Evolutionary conservation across 2,329 filamentous ascomycete species (phyloP), one percentile per base, ranked within the genome.

Genomic region (Aspergillus sp.): DNA sequence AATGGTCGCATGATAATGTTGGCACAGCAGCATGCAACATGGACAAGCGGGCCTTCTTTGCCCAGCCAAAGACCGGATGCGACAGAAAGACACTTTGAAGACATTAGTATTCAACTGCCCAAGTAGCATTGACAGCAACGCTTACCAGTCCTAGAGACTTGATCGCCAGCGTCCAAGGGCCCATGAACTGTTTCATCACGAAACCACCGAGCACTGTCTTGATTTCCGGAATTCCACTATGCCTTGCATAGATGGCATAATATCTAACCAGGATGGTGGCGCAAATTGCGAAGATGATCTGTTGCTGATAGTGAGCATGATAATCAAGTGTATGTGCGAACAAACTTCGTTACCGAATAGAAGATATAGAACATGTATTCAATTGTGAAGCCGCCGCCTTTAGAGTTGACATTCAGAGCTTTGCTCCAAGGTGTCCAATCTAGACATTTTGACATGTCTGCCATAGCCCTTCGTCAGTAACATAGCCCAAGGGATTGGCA

Each of bases 211-310:
- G 74, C 7, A 98, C 82, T 2, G 90, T 96, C 75, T 98, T 98
- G 71, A 98, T 94, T 74, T 98, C 91, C 5, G 91, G 90, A 58
- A 98, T 96, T 70, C 91, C 91, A 65, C 89, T 95, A 63, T 97
- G 91, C 65, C 87, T 91, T 43, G 91, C 91, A 69, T 95, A 88
- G 4, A 86, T 76, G 20, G 88, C 89, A 68, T 90, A 97, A 58
- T 85, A 82, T 59, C 85, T 82, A 12, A 97, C 90, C 46, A 97
- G 73, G 46, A 90, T 64, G 46, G 86, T 88, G 7, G 93, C 89
- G 49, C 79, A 81, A 33, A 82, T 76, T 22, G 91, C 90, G 62
- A 95, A 91, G 6, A 86, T 59, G 7, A 91, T 76, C 86, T 90
- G 20, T 17, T 27, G 20, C 43, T 13, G 3, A 17, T 30, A 39